Conservation (phyloP, 805 yeast genomes). For the Wickerhamomyces xylosicus region DNA sequence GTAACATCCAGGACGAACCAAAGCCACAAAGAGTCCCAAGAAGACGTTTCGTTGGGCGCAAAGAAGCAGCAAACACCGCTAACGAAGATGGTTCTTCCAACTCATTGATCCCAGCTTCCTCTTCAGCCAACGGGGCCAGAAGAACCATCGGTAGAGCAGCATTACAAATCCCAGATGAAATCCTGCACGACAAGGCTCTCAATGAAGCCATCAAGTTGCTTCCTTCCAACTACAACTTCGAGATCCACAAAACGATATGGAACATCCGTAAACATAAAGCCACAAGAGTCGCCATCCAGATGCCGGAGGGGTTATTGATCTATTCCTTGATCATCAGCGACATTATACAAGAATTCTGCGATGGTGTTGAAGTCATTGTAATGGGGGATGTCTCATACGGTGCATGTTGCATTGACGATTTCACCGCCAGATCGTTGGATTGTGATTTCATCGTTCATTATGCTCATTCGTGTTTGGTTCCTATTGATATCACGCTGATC, state of each 20-base stretch:
- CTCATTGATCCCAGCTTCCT: slow-evolving; percentile 8
- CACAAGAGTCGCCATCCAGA: slow-evolving; percentile 82
- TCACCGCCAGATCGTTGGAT: slow-evolving; percentile 82
- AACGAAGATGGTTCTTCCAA: too few species aligned
- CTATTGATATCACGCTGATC: slow-evolving; percentile 83
- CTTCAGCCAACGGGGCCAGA: slow-evolving; percentile 19
- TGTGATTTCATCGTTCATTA: slow-evolving; percentile 94
- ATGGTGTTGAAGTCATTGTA: slow-evolving; percentile 66
- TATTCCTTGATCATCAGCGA: slow-evolving; percentile 87
- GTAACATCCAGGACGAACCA: too few species aligned
- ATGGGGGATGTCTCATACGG: slow-evolving; percentile 99
- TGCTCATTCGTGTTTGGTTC: slow-evolving; percentile 95
- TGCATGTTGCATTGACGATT: slow-evolving; percentile 97
- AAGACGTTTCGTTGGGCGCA: slow-evolving; percentile 52
- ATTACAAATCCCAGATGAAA: slow-evolving; percentile 85
- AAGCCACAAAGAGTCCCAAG: slow-evolving; percentile 25
- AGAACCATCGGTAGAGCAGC: slow-evolving; percentile 46
- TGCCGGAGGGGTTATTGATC: slow-evolving; percentile 93
- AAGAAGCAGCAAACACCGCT: too few species aligned
- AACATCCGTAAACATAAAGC: slow-evolving; percentile 69
- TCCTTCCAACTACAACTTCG: slow-evolving; percentile 91
- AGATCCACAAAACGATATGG: slow-evolving; percentile 93
- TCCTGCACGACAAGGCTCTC: slow-evolving; percentile 68
- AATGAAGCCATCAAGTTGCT: slow-evolving; percentile 72
- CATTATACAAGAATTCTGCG: slow-evolving; percentile 84